Conservation (phyloP, 495 filamentous ascomycete genomes). For the Massariosphaeria phaeospora region DNA sequence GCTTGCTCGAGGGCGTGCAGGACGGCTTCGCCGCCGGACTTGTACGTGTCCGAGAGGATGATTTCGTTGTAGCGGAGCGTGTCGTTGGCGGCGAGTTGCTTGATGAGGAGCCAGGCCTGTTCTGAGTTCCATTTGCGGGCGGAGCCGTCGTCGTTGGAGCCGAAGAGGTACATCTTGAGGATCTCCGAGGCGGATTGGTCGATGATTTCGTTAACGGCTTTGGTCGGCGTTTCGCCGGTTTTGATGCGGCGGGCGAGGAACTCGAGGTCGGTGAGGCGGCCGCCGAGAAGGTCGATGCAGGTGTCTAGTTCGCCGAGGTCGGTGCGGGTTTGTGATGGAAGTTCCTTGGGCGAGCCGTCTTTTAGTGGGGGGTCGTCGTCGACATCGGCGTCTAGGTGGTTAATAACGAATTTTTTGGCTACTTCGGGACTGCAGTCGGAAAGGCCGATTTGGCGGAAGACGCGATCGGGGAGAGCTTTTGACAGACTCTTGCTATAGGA, state of each 20-base stretch:
- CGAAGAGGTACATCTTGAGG: constrained; percentile 83
- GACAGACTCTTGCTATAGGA: constrained; percentile 83
- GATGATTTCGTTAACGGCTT: constrained; percentile 85
- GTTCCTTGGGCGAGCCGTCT: constrained; percentile 36
- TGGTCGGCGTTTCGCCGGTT: constrained; percentile 75
- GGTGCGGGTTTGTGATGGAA: constrained; percentile 39
- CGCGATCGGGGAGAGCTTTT: constrained; percentile 82
- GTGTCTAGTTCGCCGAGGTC: constrained; percentile 66
- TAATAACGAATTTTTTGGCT: constrained; percentile 84
- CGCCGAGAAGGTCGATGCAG: constrained; percentile 76
- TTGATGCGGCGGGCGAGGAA: constrained; percentile 87
- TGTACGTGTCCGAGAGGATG: constrained; percentile 69
- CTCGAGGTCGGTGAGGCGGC: constrained; percentile 88
- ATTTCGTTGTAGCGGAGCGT: constrained; percentile 75
- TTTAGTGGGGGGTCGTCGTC: constrained; percentile 41
- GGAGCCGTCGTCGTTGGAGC: constrained; percentile 39
- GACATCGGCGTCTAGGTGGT: constrained; percentile 58
- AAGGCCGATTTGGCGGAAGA: constrained; percentile 78
- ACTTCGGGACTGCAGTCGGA: constrained; percentile 81
- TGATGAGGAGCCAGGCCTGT: constrained; percentile 88
- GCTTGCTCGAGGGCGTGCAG: constrained; percentile 78
- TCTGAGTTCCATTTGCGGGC: constrained; percentile 63
- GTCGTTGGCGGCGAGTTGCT: constrained; percentile 57
- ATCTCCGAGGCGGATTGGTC: constrained; percentile 84
- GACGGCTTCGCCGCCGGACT: constrained; percentile 59